Evolutionary conservation across 2,329 filamentous ascomycete genomes (phyloP), one percentile per base, ranked within the genome.

Genomic region (Aspergillus sp.): DNA sequence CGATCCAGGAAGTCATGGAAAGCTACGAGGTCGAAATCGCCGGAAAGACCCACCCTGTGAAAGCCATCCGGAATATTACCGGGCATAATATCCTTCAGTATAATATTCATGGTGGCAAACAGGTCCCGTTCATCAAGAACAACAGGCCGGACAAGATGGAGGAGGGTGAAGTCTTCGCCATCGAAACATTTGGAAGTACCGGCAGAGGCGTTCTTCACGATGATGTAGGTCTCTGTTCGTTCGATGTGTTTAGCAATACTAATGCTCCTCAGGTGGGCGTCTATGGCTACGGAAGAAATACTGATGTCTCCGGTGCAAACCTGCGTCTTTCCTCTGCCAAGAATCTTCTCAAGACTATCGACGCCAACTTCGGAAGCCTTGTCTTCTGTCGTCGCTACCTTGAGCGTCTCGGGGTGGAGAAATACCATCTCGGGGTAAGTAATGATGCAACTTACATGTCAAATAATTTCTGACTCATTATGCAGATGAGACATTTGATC

Each of bases 371-470:
- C 60, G 84, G 85, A 19, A 86, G 82, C 0, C 67, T 89, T 28
- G 83, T 86, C 1, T 89, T 88, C 68, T 87, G 80, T 58, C 80
- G 85, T 19, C 83, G 86, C 7, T 88, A 88, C 63, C 79, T 89
- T 28, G 86, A 89, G 47, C 81, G 85, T n/a, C 75, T 89, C n/a
- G 87, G 87, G 0, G 70, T 83, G 17, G 80, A 87, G 48, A 80
- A 81, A 32, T 89, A 89, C 64, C 71, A 86, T 53, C 80, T 84
- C 0, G 86, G 85, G 1, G 82, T 86, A 71, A 75, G 80, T 70
- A 5, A 25, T 21, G 9, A 4, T 2, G 41, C 17, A 1, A 41
- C 15, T 25, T 5, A 17, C 19, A 36, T 52, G 17, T 9, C 38
- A 13, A 17, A 25, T 28, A 59, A 23, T 62, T 72, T 23, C 74